Base-by-base conservation (phyloP, 1,284 basidiomycete genomes). In the Golubevia sp. region DNA sequence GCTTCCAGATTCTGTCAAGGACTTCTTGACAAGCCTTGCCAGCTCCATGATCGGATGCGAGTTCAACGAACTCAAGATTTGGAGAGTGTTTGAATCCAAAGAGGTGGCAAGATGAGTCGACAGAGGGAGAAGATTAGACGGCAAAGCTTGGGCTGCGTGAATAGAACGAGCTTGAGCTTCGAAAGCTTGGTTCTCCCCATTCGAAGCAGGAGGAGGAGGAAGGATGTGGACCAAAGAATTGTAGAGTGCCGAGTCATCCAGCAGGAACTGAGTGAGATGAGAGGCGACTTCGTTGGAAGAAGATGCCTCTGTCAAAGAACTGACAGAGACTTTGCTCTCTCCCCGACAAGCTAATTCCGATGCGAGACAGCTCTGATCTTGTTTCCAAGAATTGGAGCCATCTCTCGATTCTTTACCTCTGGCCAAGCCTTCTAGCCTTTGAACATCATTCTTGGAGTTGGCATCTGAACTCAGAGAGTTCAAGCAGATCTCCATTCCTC, bases 401-500 rank as follows among this genome's bases (percentile, higher is more conserved):
- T 44, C 38, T 44, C 13, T 18, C 18, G 38, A 44, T 13, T 44
- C 38, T 18, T 44, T 44, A 13, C 38, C 38, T 44, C 38, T 44
- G 38, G 18, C 38, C 11, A 44, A 18, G n/a, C 58, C 56, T 15
- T 56, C 18, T 6, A 71, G 56, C 27, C 70, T 61, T 25, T 71
- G 55, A 7, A 62, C 7, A 55, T 71, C 70, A 49, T 49, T 58
- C 38, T 44, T 8, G 18, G 38, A 44, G 21, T 55, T 52, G 0
- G 56, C 57, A 3, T 34, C 21, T 24, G 26, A 57, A 7, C 50
- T 25, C 30, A 62, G 58, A 4, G 65, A 63, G 38, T 72, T 54
- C 24, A 80, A 56, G 2, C 56, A 88, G 44, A 99, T 88, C 84
- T 99, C 97, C 50, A 98, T 87, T 38, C 96, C 97, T 70, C 97